Evolutionary conservation across 2,329 filamentous ascomycete species (phyloP), one percentile per base, ranked within the genome.

Genomic region (Cryphonectria carpinicola): DNA sequence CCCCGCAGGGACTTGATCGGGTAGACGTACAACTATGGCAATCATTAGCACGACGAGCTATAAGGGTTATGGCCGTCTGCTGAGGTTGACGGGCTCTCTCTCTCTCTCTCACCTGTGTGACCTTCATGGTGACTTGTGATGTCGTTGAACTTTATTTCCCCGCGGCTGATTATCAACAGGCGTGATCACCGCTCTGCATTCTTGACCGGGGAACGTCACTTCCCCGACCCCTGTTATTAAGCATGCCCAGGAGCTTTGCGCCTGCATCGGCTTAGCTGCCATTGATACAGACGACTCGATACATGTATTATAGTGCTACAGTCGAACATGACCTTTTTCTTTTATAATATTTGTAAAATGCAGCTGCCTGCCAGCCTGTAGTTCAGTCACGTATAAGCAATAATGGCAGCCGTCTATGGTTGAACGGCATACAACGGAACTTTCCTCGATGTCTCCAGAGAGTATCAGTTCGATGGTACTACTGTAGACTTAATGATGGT

Each of bases 1-100:
- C 87, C 88, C 49, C 89, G 87, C n/a, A 93, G 85, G 10, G 86
- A 90, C 78, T 94, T 94, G 81, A 94, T 90, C 58, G 92, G 91
- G 78, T 94, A 93, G 64, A 92, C 84, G 79, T 90, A 92, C 49
- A 94, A 84, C 87, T 90, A 73, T 10, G 17, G 1, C 10, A 49
- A 68, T 72, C 69, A 74, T 67, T 22, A 58, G 22, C 58, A 17
- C n/a, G 35, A 22, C 22, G 10, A 32, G 1, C 54, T 22, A 11
- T 19, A 39, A 61, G 35, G 25, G 2, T 28, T 10, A 10, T 6
- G 7, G 19, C 61, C 22, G 65, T 49, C 17, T 14, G 17, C 25
- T 37, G 11, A n/a, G 19, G 13, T 14, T 3, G 25, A 25, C 19
- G n/a, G 14, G 4, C 10, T 19, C 7, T 39, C 11, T 39, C 22